A percentile compares a stretch with the other conserved stretches of the same genome.
Evolutionary conservation across 2,329 filamentous ascomycete species (phyloP).

Genomic region (Talaromyces islandicus): DNA sequence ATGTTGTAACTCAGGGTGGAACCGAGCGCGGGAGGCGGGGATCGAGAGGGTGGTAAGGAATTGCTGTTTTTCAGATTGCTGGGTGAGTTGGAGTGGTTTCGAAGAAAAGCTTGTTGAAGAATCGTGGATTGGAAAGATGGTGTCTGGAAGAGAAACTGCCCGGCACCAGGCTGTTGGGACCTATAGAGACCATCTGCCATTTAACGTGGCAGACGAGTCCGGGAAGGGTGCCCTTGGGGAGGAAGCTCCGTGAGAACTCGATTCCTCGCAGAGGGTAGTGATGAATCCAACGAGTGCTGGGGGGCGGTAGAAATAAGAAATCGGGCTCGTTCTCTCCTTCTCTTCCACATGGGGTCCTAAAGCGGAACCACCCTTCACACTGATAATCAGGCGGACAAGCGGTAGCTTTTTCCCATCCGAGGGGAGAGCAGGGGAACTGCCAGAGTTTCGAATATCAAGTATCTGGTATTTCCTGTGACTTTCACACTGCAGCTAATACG

Average conservation of each 20-base stretch:
- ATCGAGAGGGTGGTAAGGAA: conserved; percentile 44
- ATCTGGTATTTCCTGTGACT: not conserved
- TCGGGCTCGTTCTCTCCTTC: conserved; percentile 41
- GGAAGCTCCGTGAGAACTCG: conserved; percentile 19
- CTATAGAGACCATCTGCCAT: conserved; percentile 52
- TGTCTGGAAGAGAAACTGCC: conserved; percentile 44
- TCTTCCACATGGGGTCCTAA: conserved; percentile 43
- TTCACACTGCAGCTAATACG: not conserved
- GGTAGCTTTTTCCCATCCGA: conserved; percentile 10
- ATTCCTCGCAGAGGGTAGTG: conserved; percentile 5
- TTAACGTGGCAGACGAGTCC: conserved; percentile 45
- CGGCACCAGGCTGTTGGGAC: conserved; percentile 50
- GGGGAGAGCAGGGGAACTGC: not conserved
- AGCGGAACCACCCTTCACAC: conserved; percentile 24
- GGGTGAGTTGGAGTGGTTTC: conserved; percentile 24
- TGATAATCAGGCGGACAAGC: conserved; percentile 4
- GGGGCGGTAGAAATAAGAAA: conserved; percentile 28
- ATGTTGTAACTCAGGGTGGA: conserved; percentile 40
- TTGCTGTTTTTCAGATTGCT: conserved; percentile 40
- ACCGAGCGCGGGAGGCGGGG: conserved; percentile 38
- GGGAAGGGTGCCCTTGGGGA: conserved; percentile 27
- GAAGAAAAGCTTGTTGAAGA: conserved; percentile 37
- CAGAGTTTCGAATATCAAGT: not conserved
- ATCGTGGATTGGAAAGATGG: conserved; percentile 36
- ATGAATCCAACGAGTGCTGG: conserved; percentile 1